Evolutionary conservation across 2,329 filamentous ascomycete species (phyloP), one percentile per base, ranked within the genome.

Genomic region (Cryphonectria parasitica): DNA sequence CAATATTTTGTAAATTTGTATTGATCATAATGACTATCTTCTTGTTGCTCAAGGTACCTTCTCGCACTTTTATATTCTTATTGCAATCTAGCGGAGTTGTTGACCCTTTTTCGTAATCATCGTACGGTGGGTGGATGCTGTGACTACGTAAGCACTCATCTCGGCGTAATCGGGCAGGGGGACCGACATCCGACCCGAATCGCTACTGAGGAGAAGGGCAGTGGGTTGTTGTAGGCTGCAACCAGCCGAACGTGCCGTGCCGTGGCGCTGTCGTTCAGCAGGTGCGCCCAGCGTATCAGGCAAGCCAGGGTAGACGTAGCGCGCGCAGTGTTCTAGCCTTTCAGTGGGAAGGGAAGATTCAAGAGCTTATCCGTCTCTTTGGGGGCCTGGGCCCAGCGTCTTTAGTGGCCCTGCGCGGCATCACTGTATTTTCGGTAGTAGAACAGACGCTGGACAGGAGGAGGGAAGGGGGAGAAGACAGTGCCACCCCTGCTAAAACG

Each of bases 141-240:
- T n/a, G 28, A 39, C 8, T 36, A 52, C 63, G 63, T 64, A 49
- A 64, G 63, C 63, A 36, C 63, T 64, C 63, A 64, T 64, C 43
- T 64, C 58, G 43, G 63, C 43, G n/a, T 45, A 52, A 34, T 34
- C 31, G 43, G 63, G 63, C 43, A 64, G 63, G 25, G 25, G 43
- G 63, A 64, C 63, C 63, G 63, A 64, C 63, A 49, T 17, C 63
- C 63, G 63, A 64, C 7, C 7, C 22, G 45, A 49, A n/a, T 49
- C 11, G 43, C 43, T 45, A 45, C 4, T 45, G 43, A 45, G 17
- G 43, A 45, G 19, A 49, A 34, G 3, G 3, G 34, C 6, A 11
- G 22, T 49, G 6, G 45, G 19, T n/a, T 10, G 45, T n/a, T n/a
- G 22, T n/a, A 10, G 45, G 45, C 22, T 49, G 25, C 52, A 56